Percentiles rank a stretch among this genome's conserved stretches.
Conservation (phyloP, 1,284 basidiomycete genomes). For the Ganoderma boninense region DNA sequence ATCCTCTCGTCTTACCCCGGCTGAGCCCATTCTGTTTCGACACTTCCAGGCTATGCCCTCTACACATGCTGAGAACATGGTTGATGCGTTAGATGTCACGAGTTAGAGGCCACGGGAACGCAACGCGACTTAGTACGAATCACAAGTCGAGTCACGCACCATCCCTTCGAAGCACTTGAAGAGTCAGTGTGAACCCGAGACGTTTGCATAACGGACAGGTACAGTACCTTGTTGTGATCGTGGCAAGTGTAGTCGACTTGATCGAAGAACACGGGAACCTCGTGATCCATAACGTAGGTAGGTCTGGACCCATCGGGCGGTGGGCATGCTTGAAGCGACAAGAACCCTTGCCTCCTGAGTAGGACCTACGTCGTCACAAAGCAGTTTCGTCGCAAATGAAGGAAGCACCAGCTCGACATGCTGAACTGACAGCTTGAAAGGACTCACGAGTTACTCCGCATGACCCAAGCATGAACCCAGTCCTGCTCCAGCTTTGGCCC, state of each 20-base stretch:
- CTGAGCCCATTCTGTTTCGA: neutral
- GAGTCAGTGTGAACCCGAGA: neutral
- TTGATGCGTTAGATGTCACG: neutral
- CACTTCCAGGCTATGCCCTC: neutral
- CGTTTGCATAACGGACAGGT: neutral
- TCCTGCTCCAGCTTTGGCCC: neutral
- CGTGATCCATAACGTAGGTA: neutral
- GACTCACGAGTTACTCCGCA: neutral
- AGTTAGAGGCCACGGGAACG: neutral
- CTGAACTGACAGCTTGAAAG: neutral
- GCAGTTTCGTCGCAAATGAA: neutral
- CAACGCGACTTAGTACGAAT: neutral
- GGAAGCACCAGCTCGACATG: neutral
- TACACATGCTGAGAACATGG: neutral
- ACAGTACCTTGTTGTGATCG: neutral
- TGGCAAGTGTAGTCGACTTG: neutral
- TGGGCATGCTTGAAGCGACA: neutral
- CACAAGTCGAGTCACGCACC: neutral
- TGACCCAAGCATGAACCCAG: neutral
- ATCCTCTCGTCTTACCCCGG: too few relatives aligned
- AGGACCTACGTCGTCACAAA: neutral
- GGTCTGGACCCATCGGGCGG: neutral
- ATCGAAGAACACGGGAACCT: neutral
- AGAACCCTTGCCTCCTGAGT: neutral
- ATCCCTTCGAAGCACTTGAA: neutral